These are phyloP conservation scores for Eucalyptus leucophloia DNA, from an alignment of 345 rosid species.

Conservation along the genomic window DNA sequence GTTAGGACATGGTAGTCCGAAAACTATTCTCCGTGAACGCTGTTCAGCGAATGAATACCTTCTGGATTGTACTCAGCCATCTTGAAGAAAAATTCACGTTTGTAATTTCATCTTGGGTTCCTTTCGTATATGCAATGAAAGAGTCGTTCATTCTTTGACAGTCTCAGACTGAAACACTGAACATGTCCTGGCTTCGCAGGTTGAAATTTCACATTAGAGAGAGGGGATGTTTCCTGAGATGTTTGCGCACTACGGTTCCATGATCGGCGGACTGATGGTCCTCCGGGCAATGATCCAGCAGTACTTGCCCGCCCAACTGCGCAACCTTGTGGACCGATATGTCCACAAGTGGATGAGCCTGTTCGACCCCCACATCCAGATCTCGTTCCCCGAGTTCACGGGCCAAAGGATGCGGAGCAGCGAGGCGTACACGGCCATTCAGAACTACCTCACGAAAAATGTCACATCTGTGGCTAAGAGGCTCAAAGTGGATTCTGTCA, in stretches of 20 bases:
- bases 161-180: not conserved
- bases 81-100: not conserved
- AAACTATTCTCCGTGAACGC: not conserved
- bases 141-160: not conserved
- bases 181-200: not conserved
- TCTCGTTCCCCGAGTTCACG: not conserved
- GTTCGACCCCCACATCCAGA: not conserved
- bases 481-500: not conserved
- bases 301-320: not conserved
- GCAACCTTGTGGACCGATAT: not conserved
- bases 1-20: not conserved
- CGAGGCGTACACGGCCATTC: not conserved
- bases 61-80: not conserved
- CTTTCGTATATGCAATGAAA: not conserved
- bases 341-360: not conserved
- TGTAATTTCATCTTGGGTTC: not conserved
- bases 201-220: not conserved
- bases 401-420: not conserved
- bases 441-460: constrained; percentile 1
- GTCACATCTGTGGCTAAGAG: not conserved
- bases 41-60: not conserved
- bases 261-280: not conserved
- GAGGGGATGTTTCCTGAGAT: not conserved
- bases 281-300: not conserved
- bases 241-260: not conserved